Conservation (phyloP, 768 basidiomycete genomes). For the Suillus fuscotomentosus region DNA sequence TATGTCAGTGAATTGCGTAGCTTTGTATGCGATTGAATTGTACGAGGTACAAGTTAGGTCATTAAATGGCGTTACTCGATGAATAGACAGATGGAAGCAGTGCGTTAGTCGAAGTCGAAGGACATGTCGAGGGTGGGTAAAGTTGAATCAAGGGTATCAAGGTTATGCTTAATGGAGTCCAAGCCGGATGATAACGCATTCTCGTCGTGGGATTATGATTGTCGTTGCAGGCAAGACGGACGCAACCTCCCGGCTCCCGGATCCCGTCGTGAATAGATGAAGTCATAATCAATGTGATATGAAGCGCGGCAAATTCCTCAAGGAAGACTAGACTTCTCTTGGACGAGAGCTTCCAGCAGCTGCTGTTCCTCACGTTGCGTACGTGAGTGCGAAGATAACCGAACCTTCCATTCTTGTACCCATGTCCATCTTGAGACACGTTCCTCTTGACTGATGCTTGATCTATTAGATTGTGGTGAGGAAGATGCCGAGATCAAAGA, state of each 20-base stretch:
- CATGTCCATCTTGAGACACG: slow-evolving; percentile 51
- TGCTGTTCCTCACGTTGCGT: slow-evolving; percentile 45
- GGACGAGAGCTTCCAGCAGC: slow-evolving; percentile 49
- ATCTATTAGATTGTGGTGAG: slow-evolving; percentile 17
- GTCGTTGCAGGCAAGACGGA: slow-evolving; percentile 3
- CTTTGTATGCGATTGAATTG: slow-evolving; percentile 9
- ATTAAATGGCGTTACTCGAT: slow-evolving; percentile 23
- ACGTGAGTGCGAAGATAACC: slow-evolving; percentile 49
- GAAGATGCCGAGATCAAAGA: slow-evolving; percentile 45
- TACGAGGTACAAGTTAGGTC: slow-evolving; percentile 26
- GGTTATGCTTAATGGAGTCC: slow-evolving; percentile 17
- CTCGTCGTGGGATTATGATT: slow-evolving; percentile 7
- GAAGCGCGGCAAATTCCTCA: slow-evolving; percentile 11
- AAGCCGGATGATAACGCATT: slow-evolving; percentile 11
- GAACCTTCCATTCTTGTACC: slow-evolving; percentile 72
- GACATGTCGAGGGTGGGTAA: slow-evolving; percentile 23
- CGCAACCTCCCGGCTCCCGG: background rate
- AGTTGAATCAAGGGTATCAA: slow-evolving; percentile 34
- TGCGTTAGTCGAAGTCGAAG: slow-evolving; percentile 14
- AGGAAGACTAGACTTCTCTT: slow-evolving; percentile 47
- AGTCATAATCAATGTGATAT: slow-evolving; percentile 6
- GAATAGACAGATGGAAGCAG: slow-evolving; percentile 11
- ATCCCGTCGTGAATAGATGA: slow-evolving; percentile 11
- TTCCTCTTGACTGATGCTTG: slow-evolving; percentile 30
- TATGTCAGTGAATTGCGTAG: slow-evolving; percentile 6